Evolutionary conservation across 441 rosid genomes (phyloP), one percentile per base, ranked within the genome.

Genomic region (Cnidoscolus chayamansa): DNA sequence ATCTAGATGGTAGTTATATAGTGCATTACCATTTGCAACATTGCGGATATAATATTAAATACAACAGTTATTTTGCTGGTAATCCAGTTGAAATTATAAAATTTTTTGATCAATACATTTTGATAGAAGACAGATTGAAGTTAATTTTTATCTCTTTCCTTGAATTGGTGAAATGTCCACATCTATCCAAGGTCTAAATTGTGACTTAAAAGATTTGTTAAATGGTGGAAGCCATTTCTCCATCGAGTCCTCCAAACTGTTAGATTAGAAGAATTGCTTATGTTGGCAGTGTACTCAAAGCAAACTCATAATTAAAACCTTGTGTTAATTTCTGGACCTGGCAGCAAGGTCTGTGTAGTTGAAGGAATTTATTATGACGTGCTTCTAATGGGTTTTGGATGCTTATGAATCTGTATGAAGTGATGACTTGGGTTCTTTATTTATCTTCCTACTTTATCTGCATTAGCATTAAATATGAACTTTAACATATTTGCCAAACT

Each of bases 331-430:
- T 63, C 31, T 43, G 45, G 67, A 63, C 30, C 51, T 40, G 31
- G 15, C 45, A 49, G 74, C 66, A 15, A 25, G 73, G 58, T 13
- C 59, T 25, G 3, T 60, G 55, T 35, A 31, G 55, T 20, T 43
- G 65, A 47, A 59, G n/a, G 13, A 12, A n/a, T 43, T 32, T 35
- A 6, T 48, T 48, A 15, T n/a, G 11, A 32, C n/a, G 16, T 32
- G 10, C 16, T 66, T 3, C 15, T 15, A 10, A 2, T 68, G 50
- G 35, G 51, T 13, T 57, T 56, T 1, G 17, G 6, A 45, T 57
- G 37, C 65, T 57, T 56, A 69, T 40, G 37, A 10, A 40, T 43
- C 47, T 31, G 12, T 48, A 25, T 48, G 56, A 56, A 70, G 10
- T 70, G 32, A 49, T 48, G 3, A 4, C 35, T 2, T 58, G 15